Conservation (phyloP, 345 rosid genomes). For the Aquilaria sinensis region DNA sequence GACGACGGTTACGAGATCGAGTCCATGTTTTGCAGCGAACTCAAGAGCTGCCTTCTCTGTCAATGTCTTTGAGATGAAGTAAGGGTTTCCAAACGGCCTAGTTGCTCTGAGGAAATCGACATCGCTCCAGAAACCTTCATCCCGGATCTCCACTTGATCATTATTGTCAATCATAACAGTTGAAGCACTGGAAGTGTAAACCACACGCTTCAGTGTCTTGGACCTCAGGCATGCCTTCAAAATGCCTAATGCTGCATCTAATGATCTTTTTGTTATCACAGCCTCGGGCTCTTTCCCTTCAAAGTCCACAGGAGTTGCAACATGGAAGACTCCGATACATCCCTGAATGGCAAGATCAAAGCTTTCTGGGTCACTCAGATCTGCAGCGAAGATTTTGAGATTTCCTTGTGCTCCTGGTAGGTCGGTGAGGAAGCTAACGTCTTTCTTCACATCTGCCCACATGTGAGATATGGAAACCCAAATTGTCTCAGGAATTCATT, state of each 20-base stretch:
- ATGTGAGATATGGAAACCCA: no score
- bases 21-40: slow-evolving; percentile 21
- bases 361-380: no score
- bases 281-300: no score
- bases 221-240: slow-evolving; percentile 42
- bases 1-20: slow-evolving; percentile 31
- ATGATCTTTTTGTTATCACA: slow-evolving; percentile 34
- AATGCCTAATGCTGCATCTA: slow-evolving; percentile 45
- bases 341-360: no score
- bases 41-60: slow-evolving; percentile 5
- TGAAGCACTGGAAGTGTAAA: slow-evolving; percentile 53
- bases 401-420: no score
- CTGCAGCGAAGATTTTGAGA: no score
- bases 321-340: no score
- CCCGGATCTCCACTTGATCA: slow-evolving; percentile 7
- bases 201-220: slow-evolving; percentile 48
- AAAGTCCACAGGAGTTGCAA: no score
- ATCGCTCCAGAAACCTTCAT: slow-evolving; percentile 33
- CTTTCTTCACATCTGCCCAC: no score
- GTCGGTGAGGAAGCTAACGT: not conserved
- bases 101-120: slow-evolving; percentile 5
- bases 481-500: no score
- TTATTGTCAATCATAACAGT: slow-evolving; percentile 3
- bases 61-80: slow-evolving; percentile 22
- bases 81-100: not conserved